A percentile compares a stretch with the other conserved stretches of the same genome.
These are phyloP conservation scores for Dichotomopilus funicola DNA, from an alignment of 2,329 filamentous ascomycete genomes.

Conservation along the genomic window DNA sequence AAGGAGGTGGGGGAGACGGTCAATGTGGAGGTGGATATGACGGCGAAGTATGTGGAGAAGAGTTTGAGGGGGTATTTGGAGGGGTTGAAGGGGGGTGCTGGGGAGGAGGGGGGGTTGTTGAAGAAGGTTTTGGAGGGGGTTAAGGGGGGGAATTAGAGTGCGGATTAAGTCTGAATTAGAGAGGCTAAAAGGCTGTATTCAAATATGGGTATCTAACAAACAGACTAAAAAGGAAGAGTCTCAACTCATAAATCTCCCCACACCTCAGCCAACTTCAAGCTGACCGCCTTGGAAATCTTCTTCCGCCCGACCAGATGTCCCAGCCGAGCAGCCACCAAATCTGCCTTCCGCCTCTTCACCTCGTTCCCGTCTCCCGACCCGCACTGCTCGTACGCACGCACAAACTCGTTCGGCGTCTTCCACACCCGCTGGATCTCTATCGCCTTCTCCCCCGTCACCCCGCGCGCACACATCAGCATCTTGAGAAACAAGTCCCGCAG, in stretches of 20 bases:
- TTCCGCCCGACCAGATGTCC: conserved; percentile 57
- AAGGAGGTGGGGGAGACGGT: conserved; percentile 77
- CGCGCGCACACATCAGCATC: conserved; percentile 77
- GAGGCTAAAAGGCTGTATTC: background rate
- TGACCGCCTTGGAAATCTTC: conserved; percentile 60
- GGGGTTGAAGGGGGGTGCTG: conserved; percentile 37
- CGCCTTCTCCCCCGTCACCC: conserved; percentile 70
- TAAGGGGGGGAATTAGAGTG: conserved; percentile 30
- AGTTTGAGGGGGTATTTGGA: conserved; percentile 75
- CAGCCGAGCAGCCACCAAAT: conserved; percentile 54
- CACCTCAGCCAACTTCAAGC: conserved; percentile 63
- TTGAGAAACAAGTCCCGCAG: conserved; percentile 71
- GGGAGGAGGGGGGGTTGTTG: conserved; percentile 48
- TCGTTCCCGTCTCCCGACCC: conserved; percentile 40
- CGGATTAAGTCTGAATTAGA: background rate
- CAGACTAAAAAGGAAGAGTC: no score
- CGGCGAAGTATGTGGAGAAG: conserved; percentile 83
- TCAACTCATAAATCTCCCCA: conserved; percentile 51
- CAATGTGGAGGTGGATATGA: conserved; percentile 89
- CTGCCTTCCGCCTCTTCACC: conserved; percentile 51
- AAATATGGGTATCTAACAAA: background rate
- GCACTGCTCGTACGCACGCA: conserved; percentile 60
- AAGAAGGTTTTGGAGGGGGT: conserved; percentile 69
- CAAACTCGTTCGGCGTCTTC: conserved; percentile 64
- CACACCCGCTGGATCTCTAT: conserved; percentile 74